Base-by-base conservation (phyloP, 192 early-diverging fungal species). In the Backusella westeae region DNA sequence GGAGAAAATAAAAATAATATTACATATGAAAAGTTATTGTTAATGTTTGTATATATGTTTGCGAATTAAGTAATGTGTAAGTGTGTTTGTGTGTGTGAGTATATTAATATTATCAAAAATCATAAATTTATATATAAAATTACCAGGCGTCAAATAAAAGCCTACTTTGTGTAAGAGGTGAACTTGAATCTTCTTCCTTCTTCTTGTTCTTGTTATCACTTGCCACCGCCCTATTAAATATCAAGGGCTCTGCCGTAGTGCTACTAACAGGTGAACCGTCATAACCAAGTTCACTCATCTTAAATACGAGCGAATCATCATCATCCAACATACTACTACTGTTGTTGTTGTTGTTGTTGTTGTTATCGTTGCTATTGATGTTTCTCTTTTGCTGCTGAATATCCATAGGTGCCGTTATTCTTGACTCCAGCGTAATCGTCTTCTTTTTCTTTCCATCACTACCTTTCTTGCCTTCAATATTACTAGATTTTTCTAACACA, bases 241-340 rank as follows among this genome's bases (percentile, higher is more conserved):
- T 41, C 38, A 38, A 69, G 21, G 38, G 68, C 34, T n/a, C 35
- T 36, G 19, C 7, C 3, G 32, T 67, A 35, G 42, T 44, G 42
- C 46, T 49, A 49, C 46, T 41, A n/a, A 38, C n/a, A 12, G 70
- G 15, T 14, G 39, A 44, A 15, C 42, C 44, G 26, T 71, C 70
- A 46, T 44, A 71, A 19, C 46, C 76, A 38, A 82, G 71, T 72
- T 82, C 81, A 34, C 77, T 82, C 81, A 82, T 82, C 52, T 75
- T 75, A 59, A 82, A 82, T n/a, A 82, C 68, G 21, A 78, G 70
- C 17, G 81, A 82, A 52, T 82, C 81, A 66, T 81, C 80, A 38
- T 82, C 81, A 75, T 82, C 81, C 17, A 82, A 29, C 21, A 77
- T 42, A 74, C 76, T 77, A 34, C 34, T 49, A 19, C 35, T 26